Conservation (phyloP, 768 basidiomycete genomes). For the Pulveroboletus sp. region DNA sequence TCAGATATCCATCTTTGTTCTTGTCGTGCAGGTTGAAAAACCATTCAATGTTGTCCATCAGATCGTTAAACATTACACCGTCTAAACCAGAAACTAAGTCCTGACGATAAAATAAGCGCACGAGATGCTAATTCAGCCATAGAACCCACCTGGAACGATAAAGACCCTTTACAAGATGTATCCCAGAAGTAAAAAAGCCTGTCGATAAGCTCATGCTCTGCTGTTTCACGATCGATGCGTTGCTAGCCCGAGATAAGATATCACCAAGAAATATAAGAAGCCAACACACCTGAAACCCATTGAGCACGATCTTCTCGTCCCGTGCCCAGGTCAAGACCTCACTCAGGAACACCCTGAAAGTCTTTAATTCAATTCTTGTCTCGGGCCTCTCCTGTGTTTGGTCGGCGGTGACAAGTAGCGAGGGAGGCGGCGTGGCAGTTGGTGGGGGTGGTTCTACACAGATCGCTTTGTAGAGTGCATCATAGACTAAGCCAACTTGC, state of each 20-base stretch:
- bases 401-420: slow-evolving; percentile 56
- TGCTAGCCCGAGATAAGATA: slow-evolving; percentile 44
- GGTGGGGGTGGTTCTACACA: slow-evolving; percentile 72
- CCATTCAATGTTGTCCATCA: slow-evolving; percentile 99
- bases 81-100: slow-evolving; percentile 88
- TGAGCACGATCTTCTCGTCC: slow-evolving; percentile 87
- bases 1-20: slow-evolving; percentile 92
- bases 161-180: slow-evolving; percentile 68
- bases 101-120: slow-evolving; percentile 37
- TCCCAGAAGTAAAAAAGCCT: slow-evolving; percentile 97
- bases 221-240: slow-evolving; percentile 85
- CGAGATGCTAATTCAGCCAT: neutral
- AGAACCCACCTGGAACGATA: slow-evolving; percentile 78
- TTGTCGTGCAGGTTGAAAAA: slow-evolving; percentile 96
- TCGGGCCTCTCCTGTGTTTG: slow-evolving; percentile 75
- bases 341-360: slow-evolving; percentile 87
- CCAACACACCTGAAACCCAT: slow-evolving; percentile 76
- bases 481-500: slow-evolving; percentile 86
- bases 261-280: slow-evolving; percentile 1
- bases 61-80: slow-evolving; percentile 90
- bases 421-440: slow-evolving; percentile 43
- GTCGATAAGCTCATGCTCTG: slow-evolving; percentile 95
- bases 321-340: slow-evolving; percentile 96
- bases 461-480: slow-evolving; percentile 84
- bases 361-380: slow-evolving; percentile 80